Percentiles rank a stretch among this genome's conserved stretches.
Conservation (phyloP, 2,329 filamentous ascomycete species). For the Beauveria brongniartii region DNA sequence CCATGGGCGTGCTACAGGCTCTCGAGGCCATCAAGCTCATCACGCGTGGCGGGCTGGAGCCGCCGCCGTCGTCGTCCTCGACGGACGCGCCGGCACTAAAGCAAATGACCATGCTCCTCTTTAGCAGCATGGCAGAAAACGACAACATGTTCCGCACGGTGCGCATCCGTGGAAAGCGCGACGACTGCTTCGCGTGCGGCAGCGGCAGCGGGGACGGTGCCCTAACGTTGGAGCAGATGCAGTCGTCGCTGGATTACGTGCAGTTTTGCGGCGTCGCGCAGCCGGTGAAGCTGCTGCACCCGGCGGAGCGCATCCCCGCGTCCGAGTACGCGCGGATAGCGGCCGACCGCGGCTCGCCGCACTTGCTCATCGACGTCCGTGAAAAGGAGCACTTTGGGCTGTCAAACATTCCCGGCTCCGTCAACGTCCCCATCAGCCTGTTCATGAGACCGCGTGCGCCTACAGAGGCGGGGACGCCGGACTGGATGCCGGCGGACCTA, state of each 20-base stretch:
- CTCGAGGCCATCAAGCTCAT: slow-evolving; percentile 84
- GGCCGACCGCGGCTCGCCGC: slow-evolving; percentile 20
- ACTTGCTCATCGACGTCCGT: slow-evolving; percentile 72
- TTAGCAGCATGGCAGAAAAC: slow-evolving; percentile 35
- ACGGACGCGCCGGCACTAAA: slow-evolving; percentile 15
- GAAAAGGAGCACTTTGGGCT: slow-evolving; percentile 80
- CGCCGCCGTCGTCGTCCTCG: neutral
- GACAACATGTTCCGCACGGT: slow-evolving; percentile 60
- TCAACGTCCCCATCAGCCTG: slow-evolving; percentile 56
- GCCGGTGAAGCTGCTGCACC: slow-evolving; percentile 47
- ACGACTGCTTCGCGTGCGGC: slow-evolving; percentile 69
- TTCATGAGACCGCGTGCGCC: slow-evolving; percentile 41
- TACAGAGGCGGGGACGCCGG: slow-evolving; percentile 15
- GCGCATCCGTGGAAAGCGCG: slow-evolving; percentile 59
- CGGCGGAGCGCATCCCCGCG: slow-evolving; percentile 61
- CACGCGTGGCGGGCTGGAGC: slow-evolving; percentile 28
- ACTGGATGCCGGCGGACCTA: slow-evolving; percentile 33
- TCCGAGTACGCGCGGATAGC: slow-evolving; percentile 42
- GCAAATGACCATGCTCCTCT: slow-evolving; percentile 34
- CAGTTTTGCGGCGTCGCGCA: slow-evolving; percentile 67
- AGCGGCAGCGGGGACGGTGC: slow-evolving; percentile 41
- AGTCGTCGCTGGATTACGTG: slow-evolving; percentile 66
- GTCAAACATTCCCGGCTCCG: slow-evolving; percentile 63
- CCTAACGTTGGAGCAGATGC: slow-evolving; percentile 56
- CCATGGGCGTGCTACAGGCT: slow-evolving; percentile 89